phyloP scores from a whole-genome alignment of 371 early-diverging fungal species.

The Zychaea mexicana region DNA sequence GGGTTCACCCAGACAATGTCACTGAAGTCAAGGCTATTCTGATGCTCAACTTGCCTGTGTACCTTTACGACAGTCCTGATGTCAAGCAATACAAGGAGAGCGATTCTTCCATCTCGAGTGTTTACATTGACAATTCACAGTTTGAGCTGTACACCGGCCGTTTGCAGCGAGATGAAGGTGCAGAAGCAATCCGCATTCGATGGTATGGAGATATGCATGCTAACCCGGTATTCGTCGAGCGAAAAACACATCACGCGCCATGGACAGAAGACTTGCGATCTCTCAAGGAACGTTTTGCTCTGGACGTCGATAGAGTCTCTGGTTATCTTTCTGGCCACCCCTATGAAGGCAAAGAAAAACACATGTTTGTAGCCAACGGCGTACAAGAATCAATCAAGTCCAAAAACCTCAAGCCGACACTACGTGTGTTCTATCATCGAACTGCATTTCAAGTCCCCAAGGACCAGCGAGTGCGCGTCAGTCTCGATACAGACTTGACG shows the following conservation, averaged over 20 bases:
- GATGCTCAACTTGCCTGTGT: constrained; percentile 88
- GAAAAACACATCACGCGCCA: constrained; percentile 86
- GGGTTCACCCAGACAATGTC: constrained; percentile 94
- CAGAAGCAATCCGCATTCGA: constrained; percentile 82
- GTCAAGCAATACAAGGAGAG: constrained; percentile 18
- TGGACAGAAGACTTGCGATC: constrained; percentile 90
- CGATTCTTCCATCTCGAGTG: constrained; percentile 73
- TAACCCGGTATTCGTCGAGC: constrained; percentile 81
- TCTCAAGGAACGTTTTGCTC: constrained; percentile 55
- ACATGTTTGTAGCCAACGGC: constrained; percentile 60
- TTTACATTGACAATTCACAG: constrained; percentile 91
- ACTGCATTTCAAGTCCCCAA: constrained; percentile 97
- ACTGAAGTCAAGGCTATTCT: constrained; percentile 87
- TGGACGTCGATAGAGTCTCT: constrained; percentile 35
- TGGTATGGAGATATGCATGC: constrained; percentile 75
- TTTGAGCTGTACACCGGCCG: constrained; percentile 87
- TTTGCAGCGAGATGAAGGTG: constrained; percentile 82
- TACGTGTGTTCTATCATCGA: constrained; percentile 91
- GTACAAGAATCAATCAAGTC: constrained; percentile 69
- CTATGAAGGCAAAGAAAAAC: not conserved
- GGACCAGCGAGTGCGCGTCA: constrained; percentile 89
- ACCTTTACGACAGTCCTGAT: constrained; percentile 48
- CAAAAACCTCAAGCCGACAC: constrained; percentile 74
- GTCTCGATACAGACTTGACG: constrained; percentile 91
- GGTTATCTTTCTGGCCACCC: not conserved